These are phyloP conservation scores for Cyberlindnera samutprakarnensis DNA, from an alignment of 805 yeast genomes.

Conservation along the genomic window DNA sequence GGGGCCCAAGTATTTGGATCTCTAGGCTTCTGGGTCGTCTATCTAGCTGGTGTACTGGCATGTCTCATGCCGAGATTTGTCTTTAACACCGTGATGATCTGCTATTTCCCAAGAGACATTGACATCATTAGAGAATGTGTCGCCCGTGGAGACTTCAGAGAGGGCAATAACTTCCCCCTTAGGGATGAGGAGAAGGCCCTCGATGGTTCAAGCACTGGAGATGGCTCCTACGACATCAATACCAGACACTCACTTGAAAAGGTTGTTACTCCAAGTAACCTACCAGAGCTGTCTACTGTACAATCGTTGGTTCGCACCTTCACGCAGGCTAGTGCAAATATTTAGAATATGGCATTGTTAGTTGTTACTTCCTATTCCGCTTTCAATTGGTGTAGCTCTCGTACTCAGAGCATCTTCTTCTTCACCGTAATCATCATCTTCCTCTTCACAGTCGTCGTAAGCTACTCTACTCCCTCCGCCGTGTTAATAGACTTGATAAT, in stretches of 20 bases:
- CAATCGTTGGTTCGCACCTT: constrained; percentile 11
- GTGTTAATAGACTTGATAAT: too few relatives aligned
- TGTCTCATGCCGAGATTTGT: constrained; percentile 64
- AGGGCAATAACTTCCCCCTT: neutral
- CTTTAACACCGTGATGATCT: constrained; percentile 41
- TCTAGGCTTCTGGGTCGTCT: constrained; percentile 57
- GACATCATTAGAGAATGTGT: constrained; percentile 67
- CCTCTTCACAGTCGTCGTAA: too few relatives aligned
- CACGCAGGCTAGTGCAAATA: too few relatives aligned
- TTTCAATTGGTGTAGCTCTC: too few relatives aligned
- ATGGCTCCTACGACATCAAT: constrained; percentile 1
- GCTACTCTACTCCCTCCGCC: too few relatives aligned
- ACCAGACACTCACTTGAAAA: constrained; percentile 11
- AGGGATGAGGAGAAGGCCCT: constrained; percentile 9
- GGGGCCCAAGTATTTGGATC: constrained; percentile 58
- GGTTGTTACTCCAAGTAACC: constrained; percentile 9
- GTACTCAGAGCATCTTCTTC: too few relatives aligned
- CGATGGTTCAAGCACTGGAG: constrained; percentile 6
- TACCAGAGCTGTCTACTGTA: constrained; percentile 13
- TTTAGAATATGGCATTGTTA: too few relatives aligned
- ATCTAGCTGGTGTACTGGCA: constrained; percentile 49
- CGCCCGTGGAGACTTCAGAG: constrained; percentile 36
- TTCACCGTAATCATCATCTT: too few relatives aligned
- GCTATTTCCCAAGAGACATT: constrained; percentile 55
- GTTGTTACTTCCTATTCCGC: too few relatives aligned